phyloP scores from a whole-genome alignment of 768 basidiomycete genomes.

The Rhodotorula kratochvilovae region DNA sequence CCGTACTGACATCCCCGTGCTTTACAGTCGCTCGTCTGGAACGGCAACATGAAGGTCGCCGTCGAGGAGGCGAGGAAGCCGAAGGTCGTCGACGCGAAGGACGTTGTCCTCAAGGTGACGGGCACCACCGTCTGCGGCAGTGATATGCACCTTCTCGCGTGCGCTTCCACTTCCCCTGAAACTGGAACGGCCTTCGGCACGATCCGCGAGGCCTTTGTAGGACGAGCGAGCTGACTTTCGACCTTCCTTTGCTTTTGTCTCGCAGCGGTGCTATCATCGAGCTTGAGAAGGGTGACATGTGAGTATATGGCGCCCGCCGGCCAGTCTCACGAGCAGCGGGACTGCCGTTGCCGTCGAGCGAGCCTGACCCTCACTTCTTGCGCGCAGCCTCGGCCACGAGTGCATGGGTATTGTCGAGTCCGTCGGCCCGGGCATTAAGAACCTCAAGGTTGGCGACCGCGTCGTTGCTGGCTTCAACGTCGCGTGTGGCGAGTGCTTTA shows the following conservation, averaged over 20 bases:
- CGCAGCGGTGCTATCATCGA: conserved; percentile 61
- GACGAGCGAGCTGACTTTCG: background rate
- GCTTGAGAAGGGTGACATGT: conserved; percentile 61
- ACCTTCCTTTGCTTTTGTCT: conserved; percentile 25
- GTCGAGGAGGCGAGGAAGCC: conserved; percentile 36
- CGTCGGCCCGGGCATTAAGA: conserved; percentile 58
- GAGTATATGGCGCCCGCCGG: too few relatives aligned
- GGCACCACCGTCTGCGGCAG: conserved; percentile 59
- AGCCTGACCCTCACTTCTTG: background rate
- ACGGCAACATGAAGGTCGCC: conserved; percentile 17
- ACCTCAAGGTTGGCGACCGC: conserved; percentile 10
- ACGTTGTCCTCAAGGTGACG: conserved; percentile 70
- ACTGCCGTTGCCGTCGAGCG: too few relatives aligned
- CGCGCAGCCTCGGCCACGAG: conserved; percentile 64
- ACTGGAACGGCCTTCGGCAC: background rate
- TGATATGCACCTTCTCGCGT: conserved; percentile 4
- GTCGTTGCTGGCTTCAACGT: conserved; percentile 37
- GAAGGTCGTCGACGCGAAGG: conserved; percentile 64
- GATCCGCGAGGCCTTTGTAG: background rate
- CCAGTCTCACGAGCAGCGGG: too few relatives aligned
- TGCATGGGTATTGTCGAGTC: conserved; percentile 65
- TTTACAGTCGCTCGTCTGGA: conserved; percentile 26
- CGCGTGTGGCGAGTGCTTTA: conserved; percentile 48
- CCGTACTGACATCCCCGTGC: too few relatives aligned
- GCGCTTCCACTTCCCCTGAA: background rate